These are phyloP conservation scores for Austroboletus novae-zelandiae DNA, from an alignment of 1,284 basidiomycete species.

Conservation along the genomic window DNA sequence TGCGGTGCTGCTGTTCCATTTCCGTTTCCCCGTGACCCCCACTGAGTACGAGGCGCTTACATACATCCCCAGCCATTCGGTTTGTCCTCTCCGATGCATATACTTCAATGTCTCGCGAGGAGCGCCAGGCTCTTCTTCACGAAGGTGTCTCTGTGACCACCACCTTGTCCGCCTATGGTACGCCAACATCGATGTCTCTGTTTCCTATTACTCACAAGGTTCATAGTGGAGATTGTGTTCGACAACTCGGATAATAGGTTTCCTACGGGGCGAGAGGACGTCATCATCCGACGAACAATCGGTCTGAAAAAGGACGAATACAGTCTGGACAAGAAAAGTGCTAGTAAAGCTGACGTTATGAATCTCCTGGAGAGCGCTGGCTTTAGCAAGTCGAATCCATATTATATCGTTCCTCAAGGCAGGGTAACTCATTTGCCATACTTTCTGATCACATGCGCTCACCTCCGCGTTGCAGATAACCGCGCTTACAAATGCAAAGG, in stretches of 20 bases:
- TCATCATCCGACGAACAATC: conserved; percentile 89
- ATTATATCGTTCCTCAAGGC: conserved; percentile 99
- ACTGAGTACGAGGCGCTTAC: conserved; percentile 5
- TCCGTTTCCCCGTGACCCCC: not conserved
- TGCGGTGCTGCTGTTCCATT: not conserved
- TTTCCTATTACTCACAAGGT: conserved; percentile 18
- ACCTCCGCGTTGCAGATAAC: conserved; percentile 67
- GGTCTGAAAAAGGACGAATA: conserved; percentile 99
- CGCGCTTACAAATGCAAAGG: conserved; percentile 95
- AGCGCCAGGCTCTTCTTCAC: conserved; percentile 88
- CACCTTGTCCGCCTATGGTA: conserved; percentile 91
- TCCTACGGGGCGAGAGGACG: conserved; percentile 82
- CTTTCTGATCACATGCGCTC: not conserved
- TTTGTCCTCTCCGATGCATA: conserved; percentile 98
- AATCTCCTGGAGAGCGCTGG: conserved; percentile 93
- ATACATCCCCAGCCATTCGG: conserved; percentile 71
- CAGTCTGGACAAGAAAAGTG: conserved; percentile 92
- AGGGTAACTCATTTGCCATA: conserved; percentile 56
- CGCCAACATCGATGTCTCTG: conserved; percentile 23
- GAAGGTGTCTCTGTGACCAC: conserved; percentile 89
- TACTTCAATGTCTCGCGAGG: conserved; percentile 92
- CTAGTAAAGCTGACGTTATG: conserved; percentile 97
- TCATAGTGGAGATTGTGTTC: conserved; percentile 76
- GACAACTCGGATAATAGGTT: conserved; percentile 91
- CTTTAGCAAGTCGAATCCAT: conserved; percentile 96